Evolutionary conservation across 768 basidiomycete species (phyloP), one percentile per base, ranked within the genome.

Genomic region (Agaricus blazei): DNA sequence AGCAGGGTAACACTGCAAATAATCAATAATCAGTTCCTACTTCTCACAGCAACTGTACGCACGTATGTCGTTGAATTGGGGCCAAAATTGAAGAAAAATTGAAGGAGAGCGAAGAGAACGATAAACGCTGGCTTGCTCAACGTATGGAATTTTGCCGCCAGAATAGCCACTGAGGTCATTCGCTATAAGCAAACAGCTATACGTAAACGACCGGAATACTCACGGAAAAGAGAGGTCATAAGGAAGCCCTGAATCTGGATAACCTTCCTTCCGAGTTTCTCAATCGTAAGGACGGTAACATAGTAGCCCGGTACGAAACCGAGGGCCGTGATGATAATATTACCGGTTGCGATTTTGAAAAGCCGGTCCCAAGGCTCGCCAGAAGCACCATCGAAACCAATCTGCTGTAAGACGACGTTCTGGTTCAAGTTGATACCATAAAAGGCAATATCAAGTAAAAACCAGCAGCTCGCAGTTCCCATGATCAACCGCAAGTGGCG

Each of bases 11-110:
- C 83, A 79, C 81, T 85, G 24, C 14, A 12, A 24, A 38, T 23
- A n/a, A 34, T 27, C 14, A 46, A 46, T 12, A 36, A 19, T 19
- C 19, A 19, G 19, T 19, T 19, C 19, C 28, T 11, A 34, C 5
- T 31, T 27, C 29, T 24, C 19, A 19, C 19, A 19, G 19, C 19
- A 19, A 19, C 19, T 19, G 52, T 0, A 63, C 69, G 51, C 62
- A 82, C 78, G 52, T 79, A 83, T 57, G 82, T 78, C 5, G 81
- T 84, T 12, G 81, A 71, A 64, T 88, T 89, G 3, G 86, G 84
- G 19, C 88, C 88, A 62, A 88, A 90, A 71, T 90, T 89, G 76
- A 89, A 89, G 76, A 89, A 88, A 73, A 88, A 88, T 74, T 87
- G 87, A 24, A 89, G 70, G 60, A 90, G 69, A 0, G 87, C 76